Base-by-base conservation (phyloP, 164 flowering plant genomes). In the Cinnamomum chago region DNA sequence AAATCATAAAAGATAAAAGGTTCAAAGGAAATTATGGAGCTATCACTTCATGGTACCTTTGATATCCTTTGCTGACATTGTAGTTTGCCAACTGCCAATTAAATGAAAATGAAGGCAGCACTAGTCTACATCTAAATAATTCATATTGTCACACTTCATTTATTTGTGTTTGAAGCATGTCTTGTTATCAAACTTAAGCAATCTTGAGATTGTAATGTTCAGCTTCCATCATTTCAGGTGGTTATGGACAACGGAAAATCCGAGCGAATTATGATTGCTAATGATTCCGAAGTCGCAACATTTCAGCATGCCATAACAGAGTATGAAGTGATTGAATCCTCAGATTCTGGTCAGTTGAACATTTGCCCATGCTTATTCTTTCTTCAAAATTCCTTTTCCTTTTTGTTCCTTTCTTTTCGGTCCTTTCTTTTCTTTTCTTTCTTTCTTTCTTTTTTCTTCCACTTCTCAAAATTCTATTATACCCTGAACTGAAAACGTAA, bases 281-380 rank as follows among this genome's bases (percentile, higher is more conserved):
- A 79, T 71, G 80, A 86, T 77, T 64, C 64, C 33, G 67, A 79
- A 33, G 51, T 50, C 64, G 62, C 76, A 51, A 25, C 89, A 50
- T 81, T 87, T 65, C 97, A 93, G 80, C 90, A 85, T 84, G 97
- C 99, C 40, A 76, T 90, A n/a, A 93, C 99, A 72, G 86, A 87
- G 68, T 95, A 92, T 78, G 82, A 84, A 76, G 92, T 95, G 58
- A 81, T 95, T 71, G 78, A 77, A 78, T 79, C 92, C 73, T 79
- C 90, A 66, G 51, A 50, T 73, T 75, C 75, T 76, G 95, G 95
- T 90, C 65, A 77, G 91, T 67, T 65, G 30, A 65, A 9, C 30
- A 65, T 65, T 65, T 23, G 24, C 35, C 6, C 1, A 4, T 5
- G 35, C 13, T 23, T 65, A 65, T 58, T 58, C 67, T 10, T 25